Conservation (phyloP, 1,284 basidiomycete species). For the Rhodotorula sp. region DNA sequence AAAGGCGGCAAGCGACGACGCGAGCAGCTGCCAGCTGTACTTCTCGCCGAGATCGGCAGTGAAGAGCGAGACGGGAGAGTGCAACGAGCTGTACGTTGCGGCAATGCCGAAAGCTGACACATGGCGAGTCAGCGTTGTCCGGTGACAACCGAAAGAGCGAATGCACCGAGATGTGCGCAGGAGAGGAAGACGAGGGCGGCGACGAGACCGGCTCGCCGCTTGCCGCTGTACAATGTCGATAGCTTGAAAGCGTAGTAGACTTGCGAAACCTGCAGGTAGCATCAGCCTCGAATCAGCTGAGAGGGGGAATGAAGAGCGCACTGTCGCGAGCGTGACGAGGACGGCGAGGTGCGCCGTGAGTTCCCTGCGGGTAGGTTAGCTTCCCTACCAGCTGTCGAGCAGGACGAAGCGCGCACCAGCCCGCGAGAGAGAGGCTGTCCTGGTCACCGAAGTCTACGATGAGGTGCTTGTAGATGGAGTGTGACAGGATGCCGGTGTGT, state of each 20-base stretch:
- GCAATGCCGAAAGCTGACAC: constrained; percentile 20
- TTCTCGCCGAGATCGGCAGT: background rate
- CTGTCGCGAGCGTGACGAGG: constrained; percentile 3
- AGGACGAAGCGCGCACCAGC: background rate
- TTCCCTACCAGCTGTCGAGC: background rate
- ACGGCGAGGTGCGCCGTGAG: constrained; percentile 10
- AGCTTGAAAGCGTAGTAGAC: constrained; percentile 11
- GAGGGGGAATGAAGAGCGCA: too few species aligned
- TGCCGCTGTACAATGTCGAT: constrained; percentile 13
- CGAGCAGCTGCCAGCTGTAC: constrained; percentile 18
- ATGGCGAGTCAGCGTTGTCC: background rate
- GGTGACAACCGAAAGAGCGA: too few species aligned
- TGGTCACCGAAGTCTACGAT: constrained; percentile 8
- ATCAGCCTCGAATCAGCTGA: background rate
- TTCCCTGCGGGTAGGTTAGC: background rate
- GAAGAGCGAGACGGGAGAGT: background rate
- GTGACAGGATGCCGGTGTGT: constrained; percentile 15
- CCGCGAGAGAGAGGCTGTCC: background rate
- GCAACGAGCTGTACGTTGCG: constrained; percentile 1
- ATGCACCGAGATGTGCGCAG: constrained; percentile 2
- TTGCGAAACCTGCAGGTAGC: background rate
- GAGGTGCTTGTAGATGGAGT: constrained; percentile 13
- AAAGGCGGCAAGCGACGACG: background rate
- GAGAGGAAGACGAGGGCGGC: background rate
- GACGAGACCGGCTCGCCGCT: background rate